Conservation (phyloP, 176 grass and related monocot species). For the Ananas comosus region DNA sequence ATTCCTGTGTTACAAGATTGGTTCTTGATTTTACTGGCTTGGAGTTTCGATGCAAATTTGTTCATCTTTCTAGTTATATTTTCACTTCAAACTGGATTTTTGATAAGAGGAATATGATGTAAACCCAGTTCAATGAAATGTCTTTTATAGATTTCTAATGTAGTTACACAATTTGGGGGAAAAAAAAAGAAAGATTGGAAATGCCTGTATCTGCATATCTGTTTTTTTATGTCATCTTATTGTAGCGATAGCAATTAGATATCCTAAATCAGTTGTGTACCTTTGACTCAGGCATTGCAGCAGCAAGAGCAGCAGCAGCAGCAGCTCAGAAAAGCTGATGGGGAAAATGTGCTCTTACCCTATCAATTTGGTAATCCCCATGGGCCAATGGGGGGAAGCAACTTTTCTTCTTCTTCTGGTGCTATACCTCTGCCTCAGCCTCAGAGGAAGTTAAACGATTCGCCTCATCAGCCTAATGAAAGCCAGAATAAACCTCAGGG, state of each 20-base stretch:
- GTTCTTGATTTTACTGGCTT: neutral
- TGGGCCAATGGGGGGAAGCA: constrained; percentile 40
- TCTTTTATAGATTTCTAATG: neutral
- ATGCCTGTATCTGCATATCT: neutral
- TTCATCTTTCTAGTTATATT: neutral
- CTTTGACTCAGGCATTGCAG: constrained; percentile 20
- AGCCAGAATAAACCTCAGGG: constrained; percentile 24
- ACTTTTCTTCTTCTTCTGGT: constrained; percentile 38
- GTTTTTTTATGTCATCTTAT: neutral
- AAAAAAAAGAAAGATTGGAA: neutral
- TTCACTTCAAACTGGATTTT: too few relatives aligned
- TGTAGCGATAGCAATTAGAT: neutral
- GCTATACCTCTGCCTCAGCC: constrained; percentile 27
- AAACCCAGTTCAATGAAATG: neutral
- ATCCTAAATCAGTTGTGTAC: neutral
- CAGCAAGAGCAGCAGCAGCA: constrained; percentile 34
- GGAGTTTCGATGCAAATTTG: neutral
- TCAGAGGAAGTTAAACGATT: constrained; percentile 29
- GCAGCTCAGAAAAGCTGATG: constrained; percentile 15
- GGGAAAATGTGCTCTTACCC: constrained; percentile 7
- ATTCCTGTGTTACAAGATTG: neutral
- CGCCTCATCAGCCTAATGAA: constrained; percentile 4
- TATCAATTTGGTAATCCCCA: constrained; percentile 27
- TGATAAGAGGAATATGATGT: too few relatives aligned
- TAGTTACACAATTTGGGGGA: neutral